These are phyloP conservation scores for Ceratobasidium theobromae DNA, from an alignment of 1,284 basidiomycete species.

Conservation along the genomic window DNA sequence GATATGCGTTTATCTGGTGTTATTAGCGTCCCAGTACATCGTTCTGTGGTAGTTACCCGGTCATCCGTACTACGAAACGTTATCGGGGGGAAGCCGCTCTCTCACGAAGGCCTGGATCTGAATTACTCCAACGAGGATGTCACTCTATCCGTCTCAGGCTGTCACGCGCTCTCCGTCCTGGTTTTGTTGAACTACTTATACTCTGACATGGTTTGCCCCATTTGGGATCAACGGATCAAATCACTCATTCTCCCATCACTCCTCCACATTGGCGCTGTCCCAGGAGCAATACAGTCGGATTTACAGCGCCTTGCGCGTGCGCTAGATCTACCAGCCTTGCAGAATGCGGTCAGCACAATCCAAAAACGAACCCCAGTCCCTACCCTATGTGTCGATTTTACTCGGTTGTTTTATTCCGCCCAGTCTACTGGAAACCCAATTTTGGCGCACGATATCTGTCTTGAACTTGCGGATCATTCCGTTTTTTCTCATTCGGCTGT, in stretches of 20 bases:
- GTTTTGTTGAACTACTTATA: slow-evolving; percentile 87
- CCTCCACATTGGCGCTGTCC: slow-evolving; percentile 46
- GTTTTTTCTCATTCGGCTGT: slow-evolving; percentile 74
- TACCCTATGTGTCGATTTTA: slow-evolving; percentile 43
- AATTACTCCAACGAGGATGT: slow-evolving; percentile 38
- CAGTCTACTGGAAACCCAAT: slow-evolving; percentile 37
- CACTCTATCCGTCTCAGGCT: slow-evolving; percentile 51
- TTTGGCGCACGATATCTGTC: slow-evolving; percentile 63
- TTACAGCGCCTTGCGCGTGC: slow-evolving; percentile 56
- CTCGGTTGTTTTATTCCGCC: slow-evolving; percentile 44
- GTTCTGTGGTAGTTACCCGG: slow-evolving; percentile 63
- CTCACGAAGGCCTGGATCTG: slow-evolving; percentile 39
- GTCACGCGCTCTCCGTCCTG: slow-evolving; percentile 67
- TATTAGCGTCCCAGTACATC: slow-evolving; percentile 64
- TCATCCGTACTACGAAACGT: slow-evolving; percentile 53
- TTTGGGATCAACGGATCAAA: slow-evolving; percentile 83
- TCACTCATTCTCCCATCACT: slow-evolving; percentile 51
- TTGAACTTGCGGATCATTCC: slow-evolving; percentile 70
- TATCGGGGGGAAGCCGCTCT: slow-evolving; percentile 45
- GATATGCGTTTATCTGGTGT: slow-evolving; percentile 58
- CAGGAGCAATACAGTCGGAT: slow-evolving; percentile 61
- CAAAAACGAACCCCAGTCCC: slow-evolving; percentile 41
- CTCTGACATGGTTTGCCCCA: slow-evolving; percentile 75
- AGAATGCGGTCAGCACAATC: slow-evolving; percentile 45
- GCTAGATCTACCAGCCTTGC: slow-evolving; percentile 58